Base-by-base conservation (phyloP, 2,329 filamentous ascomycete genomes). In the Pyrenochaeta sp. region DNA sequence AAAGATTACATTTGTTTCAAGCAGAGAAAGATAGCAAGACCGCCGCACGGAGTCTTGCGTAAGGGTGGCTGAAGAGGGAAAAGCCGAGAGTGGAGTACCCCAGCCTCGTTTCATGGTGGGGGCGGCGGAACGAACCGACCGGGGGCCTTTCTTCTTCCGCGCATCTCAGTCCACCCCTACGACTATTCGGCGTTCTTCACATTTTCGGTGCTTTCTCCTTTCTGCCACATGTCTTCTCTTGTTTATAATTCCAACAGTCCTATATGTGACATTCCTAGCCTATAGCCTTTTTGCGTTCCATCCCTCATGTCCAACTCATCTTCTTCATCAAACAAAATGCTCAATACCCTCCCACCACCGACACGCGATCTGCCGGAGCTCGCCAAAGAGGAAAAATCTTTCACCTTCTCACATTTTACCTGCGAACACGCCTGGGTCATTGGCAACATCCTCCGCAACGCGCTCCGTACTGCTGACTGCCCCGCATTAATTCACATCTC, bases 401-500 rank as follows among this genome's bases (percentile, higher is more conserved):
- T 82, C 56, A 69, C 69, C n/a, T 80, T 82, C 61, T 74, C 78
- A 11, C 66, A 82, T 58, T 91, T 91, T 76, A 89, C 87, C 1
- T 78, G 82, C 49, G 77, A 82, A 20, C 87, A 89, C 63, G 88
- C 88, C 45, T 89, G 85, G 79, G 80, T 83, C 30, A 82, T 91
- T 3, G 88, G 88, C 53, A 82, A 83, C 58, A 82, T 87, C 17
- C 82, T 91, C 21, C 84, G 87, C 64, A 83, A 82, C 33, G 82
- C 87, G n/a, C 83, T 90, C 7, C 76, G 84, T 27, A 79, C 82
- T 5, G 79, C 85, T 51, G 69, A 73, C 23, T 81, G 82, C 40
- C 81, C 87, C 0, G 81, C 82, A 18, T 77, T 90, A 30, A 84
- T 91, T 66, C 85, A 85, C 68, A 90, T 91, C 74, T 78, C 83